Evolutionary conservation across 768 basidiomycete species (phyloP).

Genomic region (Omphalotus guepiniiformis): DNA sequence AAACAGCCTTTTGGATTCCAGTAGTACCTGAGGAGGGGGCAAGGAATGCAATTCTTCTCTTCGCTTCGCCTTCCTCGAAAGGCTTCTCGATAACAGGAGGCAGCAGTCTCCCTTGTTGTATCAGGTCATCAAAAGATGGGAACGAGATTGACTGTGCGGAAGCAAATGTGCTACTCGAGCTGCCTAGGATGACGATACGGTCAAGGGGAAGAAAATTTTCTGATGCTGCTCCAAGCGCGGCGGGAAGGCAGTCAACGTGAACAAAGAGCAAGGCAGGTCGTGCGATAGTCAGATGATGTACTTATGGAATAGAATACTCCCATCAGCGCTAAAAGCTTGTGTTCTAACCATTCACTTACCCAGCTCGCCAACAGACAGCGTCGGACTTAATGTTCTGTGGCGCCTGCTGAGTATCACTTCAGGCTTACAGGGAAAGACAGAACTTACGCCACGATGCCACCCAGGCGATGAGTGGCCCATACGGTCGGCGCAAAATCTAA

Average conservation of each 20-base stretch:
- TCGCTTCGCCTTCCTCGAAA: slow-evolving; percentile 37
- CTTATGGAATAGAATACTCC: slow-evolving; percentile 6
- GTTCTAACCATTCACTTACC: slow-evolving; percentile 8
- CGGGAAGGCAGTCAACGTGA: slow-evolving; percentile 24
- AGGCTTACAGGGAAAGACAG: background rate
- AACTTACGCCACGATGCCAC: slow-evolving; percentile 35
- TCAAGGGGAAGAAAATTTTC: slow-evolving; percentile 14
- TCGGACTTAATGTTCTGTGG: slow-evolving; percentile 16
- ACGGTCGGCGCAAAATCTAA: slow-evolving; percentile 33
- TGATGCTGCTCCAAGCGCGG: slow-evolving; percentile 26
- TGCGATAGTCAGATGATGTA: slow-evolving; percentile 33
- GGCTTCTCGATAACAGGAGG: slow-evolving; percentile 33
- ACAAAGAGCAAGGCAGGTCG: slow-evolving; percentile 30
- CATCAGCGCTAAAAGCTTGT: background rate
- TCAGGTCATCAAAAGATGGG: slow-evolving; percentile 27
- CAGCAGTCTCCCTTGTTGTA: slow-evolving; percentile 24
- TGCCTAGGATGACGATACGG: slow-evolving; percentile 26
- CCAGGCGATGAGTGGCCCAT: slow-evolving; percentile 40
- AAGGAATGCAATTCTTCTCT: slow-evolving; percentile 42
- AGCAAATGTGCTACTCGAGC: slow-evolving; percentile 4
- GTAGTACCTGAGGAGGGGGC: slow-evolving; percentile 53
- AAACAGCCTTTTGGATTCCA: slow-evolving; percentile 47
- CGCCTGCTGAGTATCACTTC: background rate
- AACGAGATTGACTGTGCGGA: slow-evolving; percentile 6
- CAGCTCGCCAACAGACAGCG: slow-evolving; percentile 15